phyloP scores from a whole-genome alignment of 179 eudicot species.

The Gypsophila paniculata region DNA sequence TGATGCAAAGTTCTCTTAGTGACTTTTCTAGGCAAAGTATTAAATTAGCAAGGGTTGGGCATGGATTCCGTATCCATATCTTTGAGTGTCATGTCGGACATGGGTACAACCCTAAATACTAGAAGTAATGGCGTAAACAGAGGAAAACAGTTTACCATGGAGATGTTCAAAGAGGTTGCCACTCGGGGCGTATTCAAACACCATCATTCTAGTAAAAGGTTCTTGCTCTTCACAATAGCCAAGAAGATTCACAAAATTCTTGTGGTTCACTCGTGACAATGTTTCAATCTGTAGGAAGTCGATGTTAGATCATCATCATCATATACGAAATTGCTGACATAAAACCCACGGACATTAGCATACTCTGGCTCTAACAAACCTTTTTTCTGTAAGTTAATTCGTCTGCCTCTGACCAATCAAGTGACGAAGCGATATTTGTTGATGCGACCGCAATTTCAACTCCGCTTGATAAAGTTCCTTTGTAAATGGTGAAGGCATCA shows the following conservation, averaged over 20 bases:
- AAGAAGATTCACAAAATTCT: conserved; percentile 84
- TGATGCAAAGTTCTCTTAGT: too few species aligned
- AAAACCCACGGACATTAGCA: neutral
- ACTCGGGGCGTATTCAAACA: conserved; percentile 88
- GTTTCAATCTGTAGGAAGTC: conserved; percentile 55
- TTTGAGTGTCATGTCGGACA: neutral
- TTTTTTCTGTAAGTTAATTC: conserved; percentile 64
- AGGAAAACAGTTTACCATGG: conserved; percentile 46
- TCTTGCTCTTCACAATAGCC: conserved; percentile 88
- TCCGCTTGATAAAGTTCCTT: conserved; percentile 93
- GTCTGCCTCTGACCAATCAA: conserved; percentile 67
- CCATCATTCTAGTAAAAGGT: conserved; percentile 92
- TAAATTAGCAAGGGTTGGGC: too few species aligned
- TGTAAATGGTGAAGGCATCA: conserved; percentile 61
- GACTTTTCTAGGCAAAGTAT: too few species aligned
- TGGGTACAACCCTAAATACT: neutral
- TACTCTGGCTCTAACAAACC: conserved; percentile 36
- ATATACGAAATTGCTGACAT: neutral
- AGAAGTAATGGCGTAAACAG: neutral
- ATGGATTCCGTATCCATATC: too few species aligned
- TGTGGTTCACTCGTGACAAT: conserved; percentile 88
- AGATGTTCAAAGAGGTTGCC: conserved; percentile 88
- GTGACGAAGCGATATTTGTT: conserved; percentile 41
- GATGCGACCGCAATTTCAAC: conserved; percentile 87
- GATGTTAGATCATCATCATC: conserved; percentile 2